These are phyloP conservation scores for Saccharomyces uvarum DNA, from an alignment of 1,139 yeast genomes.

Conservation along the genomic window DNA sequence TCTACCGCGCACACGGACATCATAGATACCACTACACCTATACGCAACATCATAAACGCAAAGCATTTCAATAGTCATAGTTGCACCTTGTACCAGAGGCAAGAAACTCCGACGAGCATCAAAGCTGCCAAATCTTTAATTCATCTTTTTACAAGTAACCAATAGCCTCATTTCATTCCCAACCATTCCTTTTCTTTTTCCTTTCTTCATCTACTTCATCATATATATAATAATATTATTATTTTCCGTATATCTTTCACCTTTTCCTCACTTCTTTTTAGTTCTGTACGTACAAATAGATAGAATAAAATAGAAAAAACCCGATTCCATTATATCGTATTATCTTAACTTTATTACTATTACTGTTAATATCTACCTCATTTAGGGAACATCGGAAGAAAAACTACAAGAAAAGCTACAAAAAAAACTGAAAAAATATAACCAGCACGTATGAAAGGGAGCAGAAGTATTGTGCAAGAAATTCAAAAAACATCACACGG, in stretches of 20 bases:
- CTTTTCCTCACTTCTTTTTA: not conserved
- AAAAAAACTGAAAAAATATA: not conserved
- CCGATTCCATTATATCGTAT: not conserved
- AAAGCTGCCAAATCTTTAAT: constrained; percentile 32
- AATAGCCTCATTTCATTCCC: not conserved
- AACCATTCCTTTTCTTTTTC: not conserved
- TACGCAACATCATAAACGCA: constrained; percentile 10
- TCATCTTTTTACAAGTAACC: constrained; percentile 16
- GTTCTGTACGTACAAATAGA: not conserved
- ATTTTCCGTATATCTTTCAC: not conserved
- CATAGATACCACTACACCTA: constrained; percentile 11
- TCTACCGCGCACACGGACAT: not conserved
- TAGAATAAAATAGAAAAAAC: not conserved
- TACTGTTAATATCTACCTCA: not conserved
- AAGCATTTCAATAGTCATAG: constrained; percentile 1
- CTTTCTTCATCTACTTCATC: not conserved
- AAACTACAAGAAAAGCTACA: not conserved
- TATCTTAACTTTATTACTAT: not conserved
- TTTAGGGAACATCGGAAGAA: not conserved
- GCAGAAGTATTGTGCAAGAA: not conserved
- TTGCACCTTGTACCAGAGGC: constrained; percentile 8
- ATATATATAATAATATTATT: not conserved
- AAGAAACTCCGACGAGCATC: constrained; percentile 30
- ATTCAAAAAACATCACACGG: not conserved
- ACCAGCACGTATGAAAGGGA: not conserved